A percentile compares a stretch with the other conserved stretches of the same genome.
Conservation (phyloP, 164 flowering plant genomes). For the Saururus chinensis region DNA sequence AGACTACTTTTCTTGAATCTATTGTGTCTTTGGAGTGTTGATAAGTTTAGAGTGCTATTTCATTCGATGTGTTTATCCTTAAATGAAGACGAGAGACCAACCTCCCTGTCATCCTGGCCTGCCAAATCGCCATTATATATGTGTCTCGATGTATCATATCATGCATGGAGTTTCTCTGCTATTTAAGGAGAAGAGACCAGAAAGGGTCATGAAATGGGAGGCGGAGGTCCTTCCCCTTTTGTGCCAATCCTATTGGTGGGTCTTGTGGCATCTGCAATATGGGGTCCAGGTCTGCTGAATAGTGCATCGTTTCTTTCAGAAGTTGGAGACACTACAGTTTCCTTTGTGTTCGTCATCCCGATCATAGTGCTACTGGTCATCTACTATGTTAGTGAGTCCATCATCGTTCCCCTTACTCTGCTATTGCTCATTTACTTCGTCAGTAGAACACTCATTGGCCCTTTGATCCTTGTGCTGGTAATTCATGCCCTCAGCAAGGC, state of each 20-base stretch:
- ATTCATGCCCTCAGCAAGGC: constrained; percentile 15
- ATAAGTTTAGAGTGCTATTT: no score
- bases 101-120: no score
- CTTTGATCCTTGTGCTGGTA: constrained; percentile 18
- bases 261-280: constrained; percentile 13
- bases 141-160: no score
- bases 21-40: no score
- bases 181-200: no score
- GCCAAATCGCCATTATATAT: not conserved
- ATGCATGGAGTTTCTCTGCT: no score
- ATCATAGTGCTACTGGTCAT: constrained; percentile 1
- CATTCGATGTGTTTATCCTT: no score
- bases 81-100: no score
- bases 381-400: constrained; percentile 5
- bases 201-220: no score
- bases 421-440: constrained; percentile 3
- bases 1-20: not conserved
- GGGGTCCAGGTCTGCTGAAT: constrained; percentile 17
- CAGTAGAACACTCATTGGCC: constrained; percentile 4
- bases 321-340: constrained; percentile 6
- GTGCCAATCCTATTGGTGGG: constrained; percentile 32
- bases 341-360: constrained; percentile 12
- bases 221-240: constrained; percentile 43
- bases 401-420: constrained; percentile 2
- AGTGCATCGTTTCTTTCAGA: constrained; percentile 5